phyloP scores from a whole-genome alignment of 352 stramenopile genomes.

The Globisporangium splendens region DNA sequence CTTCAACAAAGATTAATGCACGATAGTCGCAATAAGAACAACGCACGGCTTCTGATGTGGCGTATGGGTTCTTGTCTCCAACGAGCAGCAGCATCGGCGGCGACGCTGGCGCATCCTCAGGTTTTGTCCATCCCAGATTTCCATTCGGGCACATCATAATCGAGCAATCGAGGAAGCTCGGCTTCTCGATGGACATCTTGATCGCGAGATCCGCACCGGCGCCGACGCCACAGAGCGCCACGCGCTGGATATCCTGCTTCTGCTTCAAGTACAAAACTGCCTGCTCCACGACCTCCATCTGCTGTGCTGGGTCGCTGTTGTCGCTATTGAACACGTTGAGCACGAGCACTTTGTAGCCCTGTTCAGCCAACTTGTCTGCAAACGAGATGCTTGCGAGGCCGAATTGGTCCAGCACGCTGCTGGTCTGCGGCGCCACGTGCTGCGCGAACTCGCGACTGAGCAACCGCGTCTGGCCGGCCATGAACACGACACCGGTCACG shows the following conservation, averaged over 20 bases:
- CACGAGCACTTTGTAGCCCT: slow-evolving; percentile 86
- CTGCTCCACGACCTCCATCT: slow-evolving; percentile 35
- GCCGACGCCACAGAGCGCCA: slow-evolving; percentile 64
- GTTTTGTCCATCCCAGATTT: slow-evolving; percentile 24
- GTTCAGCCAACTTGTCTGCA: slow-evolving; percentile 83
- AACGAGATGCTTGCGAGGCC: slow-evolving; percentile 65
- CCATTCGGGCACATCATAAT: slow-evolving; percentile 73
- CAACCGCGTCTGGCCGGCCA: slow-evolving; percentile 33
- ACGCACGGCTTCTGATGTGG: slow-evolving; percentile 59
- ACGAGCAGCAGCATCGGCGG: slow-evolving; percentile 62
- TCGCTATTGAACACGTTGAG: slow-evolving; percentile 36
- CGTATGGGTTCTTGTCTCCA: slow-evolving; percentile 60
- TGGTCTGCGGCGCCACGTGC: background rate
- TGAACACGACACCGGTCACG: slow-evolving; percentile 77
- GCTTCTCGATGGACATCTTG: slow-evolving; percentile 48
- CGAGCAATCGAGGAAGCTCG: slow-evolving; percentile 48
- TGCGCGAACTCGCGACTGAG: slow-evolving; percentile 28
- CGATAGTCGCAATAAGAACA: background rate
- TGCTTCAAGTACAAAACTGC: slow-evolving; percentile 59
- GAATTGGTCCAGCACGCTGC: slow-evolving; percentile 30
- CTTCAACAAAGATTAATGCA: too few relatives aligned
- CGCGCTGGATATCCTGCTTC: slow-evolving; percentile 71
- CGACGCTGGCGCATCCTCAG: slow-evolving; percentile 11
- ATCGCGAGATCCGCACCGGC: slow-evolving; percentile 67
- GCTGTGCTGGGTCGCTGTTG: slow-evolving; percentile 11